Percentiles rank a stretch among this genome's conserved stretches.
phyloP scores from a whole-genome alignment of 148 eudicot species.

The Rhododendron ferrugineum region DNA sequence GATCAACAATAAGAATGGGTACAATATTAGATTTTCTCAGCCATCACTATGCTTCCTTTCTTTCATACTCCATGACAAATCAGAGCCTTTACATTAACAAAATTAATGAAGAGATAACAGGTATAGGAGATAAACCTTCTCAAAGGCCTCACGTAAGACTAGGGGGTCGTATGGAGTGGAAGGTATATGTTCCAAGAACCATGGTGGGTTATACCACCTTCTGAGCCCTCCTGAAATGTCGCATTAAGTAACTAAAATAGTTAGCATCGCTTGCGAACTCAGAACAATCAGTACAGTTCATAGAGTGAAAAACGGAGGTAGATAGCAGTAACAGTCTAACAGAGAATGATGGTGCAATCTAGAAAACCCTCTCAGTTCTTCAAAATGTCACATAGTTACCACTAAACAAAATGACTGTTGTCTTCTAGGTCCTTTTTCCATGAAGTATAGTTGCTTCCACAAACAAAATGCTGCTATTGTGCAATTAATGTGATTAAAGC shows the following conservation, averaged over 20 bases:
- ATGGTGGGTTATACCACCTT: conserved; percentile 91
- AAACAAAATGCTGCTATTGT: background rate
- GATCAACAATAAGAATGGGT: background rate
- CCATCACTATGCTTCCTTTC: background rate
- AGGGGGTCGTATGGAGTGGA: conserved; percentile 64
- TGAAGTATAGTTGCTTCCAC: background rate
- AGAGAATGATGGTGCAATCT: background rate
- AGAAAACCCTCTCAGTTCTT: conserved; percentile 1
- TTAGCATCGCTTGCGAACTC: background rate
- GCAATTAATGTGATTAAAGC: background rate
- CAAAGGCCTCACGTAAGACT: conserved; percentile 72
- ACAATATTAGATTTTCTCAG: background rate
- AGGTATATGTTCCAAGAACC: conserved; percentile 69
- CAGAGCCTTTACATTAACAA: background rate
- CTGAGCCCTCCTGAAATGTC: conserved; percentile 57
- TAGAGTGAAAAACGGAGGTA: background rate
- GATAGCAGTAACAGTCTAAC: background rate
- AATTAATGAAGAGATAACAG: background rate
- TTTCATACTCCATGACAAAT: background rate
- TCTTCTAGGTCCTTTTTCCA: background rate
- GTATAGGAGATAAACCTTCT: conserved; percentile 44
- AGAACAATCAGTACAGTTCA: background rate
- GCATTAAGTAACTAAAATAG: conserved; percentile 4
- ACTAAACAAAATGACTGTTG: background rate
- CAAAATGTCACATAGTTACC: background rate